Evolutionary conservation across 768 basidiomycete genomes (phyloP).

Genomic region (Tricholomella constricta): DNA sequence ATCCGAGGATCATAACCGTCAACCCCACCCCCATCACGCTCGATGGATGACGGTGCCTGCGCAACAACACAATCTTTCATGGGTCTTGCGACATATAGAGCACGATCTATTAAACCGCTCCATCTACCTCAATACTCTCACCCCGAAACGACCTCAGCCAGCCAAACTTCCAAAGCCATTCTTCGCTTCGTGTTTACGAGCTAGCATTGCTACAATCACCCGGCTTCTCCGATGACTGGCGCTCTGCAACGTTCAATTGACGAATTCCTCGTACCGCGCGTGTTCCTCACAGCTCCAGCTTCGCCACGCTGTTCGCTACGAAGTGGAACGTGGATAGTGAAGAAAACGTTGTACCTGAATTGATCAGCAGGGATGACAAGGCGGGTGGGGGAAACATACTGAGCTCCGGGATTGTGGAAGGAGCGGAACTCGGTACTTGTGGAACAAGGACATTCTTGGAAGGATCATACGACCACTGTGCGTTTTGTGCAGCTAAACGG

Average conservation of each 20-base stretch:
- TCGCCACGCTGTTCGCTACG: slow-evolving; percentile 56
- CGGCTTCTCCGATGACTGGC: slow-evolving; percentile 9
- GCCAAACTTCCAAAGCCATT: slow-evolving; percentile 18
- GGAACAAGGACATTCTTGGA: slow-evolving; percentile 49
- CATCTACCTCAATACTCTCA: slow-evolving; percentile 13
- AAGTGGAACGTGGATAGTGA: slow-evolving; percentile 50
- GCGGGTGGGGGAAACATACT: slow-evolving; percentile 7
- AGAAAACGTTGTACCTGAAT: slow-evolving; percentile 35
- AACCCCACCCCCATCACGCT: not conserved
- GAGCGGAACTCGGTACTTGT: slow-evolving; percentile 3
- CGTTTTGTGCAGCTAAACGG: slow-evolving; percentile 40
- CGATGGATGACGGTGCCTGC: not conserved
- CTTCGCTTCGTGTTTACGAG: slow-evolving; percentile 19
- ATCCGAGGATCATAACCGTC: not conserved
- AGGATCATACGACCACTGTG: slow-evolving; percentile 55
- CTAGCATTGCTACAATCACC: slow-evolving; percentile 4
- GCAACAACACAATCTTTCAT: slow-evolving; percentile 13
- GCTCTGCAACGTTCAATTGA: no score
- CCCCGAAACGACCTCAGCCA: slow-evolving; percentile 7
- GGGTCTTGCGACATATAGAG: slow-evolving; percentile 13
- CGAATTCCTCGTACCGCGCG: not conserved
- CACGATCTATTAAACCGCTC: slow-evolving; percentile 11
- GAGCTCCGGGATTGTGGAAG: slow-evolving; percentile 2
- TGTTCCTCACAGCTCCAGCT: slow-evolving; percentile 38
- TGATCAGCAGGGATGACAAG: not conserved